Base-by-base conservation (phyloP, 2,329 filamentous ascomycete species). In the Thelonectria olida region DNA sequence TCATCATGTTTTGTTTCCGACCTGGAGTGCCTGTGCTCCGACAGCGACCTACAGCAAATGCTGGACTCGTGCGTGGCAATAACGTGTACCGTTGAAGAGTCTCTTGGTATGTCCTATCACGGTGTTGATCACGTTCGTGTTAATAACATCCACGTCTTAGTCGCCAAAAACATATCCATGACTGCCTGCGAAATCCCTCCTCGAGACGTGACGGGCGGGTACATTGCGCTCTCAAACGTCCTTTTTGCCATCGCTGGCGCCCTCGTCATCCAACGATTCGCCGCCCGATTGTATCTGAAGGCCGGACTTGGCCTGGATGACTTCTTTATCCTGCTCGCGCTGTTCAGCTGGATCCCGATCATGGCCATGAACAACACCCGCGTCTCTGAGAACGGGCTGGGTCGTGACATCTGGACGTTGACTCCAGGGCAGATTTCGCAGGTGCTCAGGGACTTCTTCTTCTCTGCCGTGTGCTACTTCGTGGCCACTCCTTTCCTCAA, bases 391-490 rank as follows among this genome's bases (percentile, higher is more conserved):
- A 75, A 81, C 51, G 84, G 84, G 1, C 72, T 85, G 7, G 83
- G 84, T 7, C 76, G 69, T 17, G 84, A 87, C 48, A 75, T 85
- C 15, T 86, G 84, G 84, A 83, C 81, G 0, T 61, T 86, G 5
- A 61, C 74, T 0, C 70, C 75, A 0, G 68, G 75, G 1, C 65
- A 77, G 15, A 78, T 87, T 45, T 82, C 27, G 78, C 25, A 68
- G 70, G 1, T 82, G 86, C 25, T 69, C 77, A 7, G 73, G 23
- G 78, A 73, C 65, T 79, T 84, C 22, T 85, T 80, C 64, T 67
- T 77, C 60, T 75, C 78, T 66, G 78, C 80, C 25, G 63, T 76
- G 7, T 51, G 84, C 20, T 85, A 87, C 70, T 84, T 85, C 66
- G 53, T 73, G 3, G 73, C 81, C 15, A 70, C 84, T 12, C 73